Percentiles rank a stretch among this genome's conserved stretches.
Conservation (phyloP, 768 basidiomycete species). For the Psilocybe sp. region DNA sequence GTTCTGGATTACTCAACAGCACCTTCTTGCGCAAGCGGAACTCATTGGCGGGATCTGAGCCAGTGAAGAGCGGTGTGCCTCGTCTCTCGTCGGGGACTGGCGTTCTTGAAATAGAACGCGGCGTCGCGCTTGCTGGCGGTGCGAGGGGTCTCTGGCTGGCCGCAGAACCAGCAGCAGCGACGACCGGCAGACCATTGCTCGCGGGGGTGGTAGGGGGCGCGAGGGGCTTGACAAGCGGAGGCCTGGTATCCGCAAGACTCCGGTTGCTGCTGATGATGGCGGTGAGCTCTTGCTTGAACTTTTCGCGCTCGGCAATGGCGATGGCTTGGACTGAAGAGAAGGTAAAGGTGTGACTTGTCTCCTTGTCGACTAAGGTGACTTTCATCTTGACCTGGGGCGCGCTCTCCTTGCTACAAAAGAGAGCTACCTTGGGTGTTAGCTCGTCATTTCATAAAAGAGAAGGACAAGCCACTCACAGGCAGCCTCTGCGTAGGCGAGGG, state of each 20-base stretch:
- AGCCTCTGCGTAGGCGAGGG: slow-evolving; percentile 57
- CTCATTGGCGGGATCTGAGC: slow-evolving; percentile 60
- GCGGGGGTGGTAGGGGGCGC: slow-evolving; percentile 10
- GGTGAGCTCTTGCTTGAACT: slow-evolving; percentile 79
- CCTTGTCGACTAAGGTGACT: slow-evolving; percentile 64
- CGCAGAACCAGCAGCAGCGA: slow-evolving; percentile 30
- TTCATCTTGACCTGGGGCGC: slow-evolving; percentile 79
- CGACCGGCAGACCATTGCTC: slow-evolving; percentile 25
- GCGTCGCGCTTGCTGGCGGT: slow-evolving; percentile 29
- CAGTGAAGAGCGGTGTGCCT: slow-evolving; percentile 53
- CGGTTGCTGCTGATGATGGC: slow-evolving; percentile 76
- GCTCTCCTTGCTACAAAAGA: slow-evolving; percentile 86
- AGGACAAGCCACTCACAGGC: slow-evolving; percentile 46
- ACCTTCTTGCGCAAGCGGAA: slow-evolving; percentile 79
- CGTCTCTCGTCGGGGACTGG: slow-evolving; percentile 57
- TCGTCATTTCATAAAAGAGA: slow-evolving; percentile 10
- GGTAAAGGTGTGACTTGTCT: slow-evolving; percentile 78
- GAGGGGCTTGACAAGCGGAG: slow-evolving; percentile 9
- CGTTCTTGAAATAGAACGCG: slow-evolving; percentile 53
- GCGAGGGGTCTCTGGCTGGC: slow-evolving; percentile 10
- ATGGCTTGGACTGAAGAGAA: slow-evolving; percentile 65
- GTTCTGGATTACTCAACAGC: slow-evolving; percentile 71
- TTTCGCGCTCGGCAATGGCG: slow-evolving; percentile 72
- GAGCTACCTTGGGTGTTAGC: slow-evolving; percentile 40
- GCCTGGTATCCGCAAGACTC: slow-evolving; percentile 27